A percentile compares a stretch with the other conserved stretches of the same genome.
phyloP scores from a whole-genome alignment of 2,329 filamentous ascomycete species.

The Magnaporthiopsis rhizophila region DNA sequence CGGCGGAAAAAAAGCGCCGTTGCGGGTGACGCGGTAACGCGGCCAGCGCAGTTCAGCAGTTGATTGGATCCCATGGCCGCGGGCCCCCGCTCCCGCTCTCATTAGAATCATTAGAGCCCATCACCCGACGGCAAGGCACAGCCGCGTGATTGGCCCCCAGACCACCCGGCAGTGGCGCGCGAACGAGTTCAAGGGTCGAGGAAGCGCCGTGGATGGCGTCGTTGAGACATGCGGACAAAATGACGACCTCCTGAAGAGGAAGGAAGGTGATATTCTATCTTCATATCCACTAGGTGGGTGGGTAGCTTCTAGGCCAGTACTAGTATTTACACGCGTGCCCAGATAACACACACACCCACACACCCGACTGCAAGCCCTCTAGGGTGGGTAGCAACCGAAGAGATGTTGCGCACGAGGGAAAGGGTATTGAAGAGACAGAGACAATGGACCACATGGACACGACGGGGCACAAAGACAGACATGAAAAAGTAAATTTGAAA shows the following conservation, averaged over 20 bases:
- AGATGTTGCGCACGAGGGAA: neutral
- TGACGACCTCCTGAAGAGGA: neutral
- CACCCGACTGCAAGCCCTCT: neutral
- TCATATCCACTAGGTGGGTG: neutral
- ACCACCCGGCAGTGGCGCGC: neutral
- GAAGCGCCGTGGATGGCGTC: too few species aligned
- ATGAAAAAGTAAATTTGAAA: neutral
- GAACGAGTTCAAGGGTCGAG: too few species aligned
- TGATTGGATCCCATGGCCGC: neutral
- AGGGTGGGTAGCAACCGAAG: neutral
- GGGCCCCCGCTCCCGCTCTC: too few species aligned
- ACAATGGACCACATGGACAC: neutral
- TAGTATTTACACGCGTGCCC: too few species aligned
- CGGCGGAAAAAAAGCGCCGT: neutral
- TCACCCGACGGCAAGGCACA: conserved; percentile 8
- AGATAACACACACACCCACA: too few species aligned
- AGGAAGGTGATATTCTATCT: neutral
- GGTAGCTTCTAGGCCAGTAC: too few species aligned
- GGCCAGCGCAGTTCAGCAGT: too few species aligned
- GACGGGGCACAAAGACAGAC: neutral
- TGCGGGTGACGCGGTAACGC: neutral
- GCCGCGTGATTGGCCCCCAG: conserved; percentile 4
- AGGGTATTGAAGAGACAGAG: neutral
- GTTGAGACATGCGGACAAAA: neutral
- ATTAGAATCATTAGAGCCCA: neutral